A percentile compares a stretch with the other conserved stretches of the same genome.
These are phyloP conservation scores for Phtheirospermum japonicum DNA, from an alignment of 257 asterid species.

Conservation along the genomic window DNA sequence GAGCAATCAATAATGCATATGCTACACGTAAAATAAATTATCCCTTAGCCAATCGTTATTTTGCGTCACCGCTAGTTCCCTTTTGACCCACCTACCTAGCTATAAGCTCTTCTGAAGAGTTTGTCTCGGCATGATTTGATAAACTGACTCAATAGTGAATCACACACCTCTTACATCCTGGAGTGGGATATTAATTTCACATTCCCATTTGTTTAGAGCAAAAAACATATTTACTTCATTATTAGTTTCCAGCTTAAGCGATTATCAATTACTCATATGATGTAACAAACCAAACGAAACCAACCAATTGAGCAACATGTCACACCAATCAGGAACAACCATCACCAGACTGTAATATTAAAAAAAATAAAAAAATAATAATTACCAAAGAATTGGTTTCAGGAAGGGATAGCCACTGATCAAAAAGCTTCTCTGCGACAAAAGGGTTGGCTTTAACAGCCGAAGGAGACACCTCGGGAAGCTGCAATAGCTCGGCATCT, in stretches of 20 bases:
- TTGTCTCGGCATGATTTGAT: slow-evolving; percentile 10
- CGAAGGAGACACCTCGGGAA: slow-evolving; percentile 79
- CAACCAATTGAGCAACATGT: slow-evolving; percentile 21
- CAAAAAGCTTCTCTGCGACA: slow-evolving; percentile 80
- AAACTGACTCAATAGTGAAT: slow-evolving; percentile 7
- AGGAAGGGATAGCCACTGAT: slow-evolving; percentile 95
- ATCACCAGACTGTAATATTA: slow-evolving; percentile 7
- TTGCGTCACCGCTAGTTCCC: neutral
- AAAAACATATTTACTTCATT: neutral
- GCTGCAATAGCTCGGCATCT: slow-evolving; percentile 85
- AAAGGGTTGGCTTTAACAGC: slow-evolving; percentile 76
- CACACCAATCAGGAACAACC: slow-evolving; percentile 17
- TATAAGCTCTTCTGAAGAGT: slow-evolving; percentile 8
- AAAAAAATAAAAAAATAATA: slow-evolving; percentile 2
- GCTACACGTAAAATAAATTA: neutral
- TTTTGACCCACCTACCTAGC: slow-evolving; percentile 9
- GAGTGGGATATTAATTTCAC: slow-evolving; percentile 9
- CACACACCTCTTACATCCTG: slow-evolving; percentile 10
- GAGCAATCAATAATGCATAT: slow-evolving; percentile 4
- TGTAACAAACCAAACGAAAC: slow-evolving; percentile 13
- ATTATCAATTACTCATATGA: slow-evolving; percentile 5
- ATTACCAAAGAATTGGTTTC: slow-evolving; percentile 76
- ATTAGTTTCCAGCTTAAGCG: slow-evolving; percentile 9
- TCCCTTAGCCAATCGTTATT: neutral
- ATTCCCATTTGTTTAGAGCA: slow-evolving; percentile 17